Conservation (phyloP, 345 rosid genomes). For the Durio zibethinus region DNA sequence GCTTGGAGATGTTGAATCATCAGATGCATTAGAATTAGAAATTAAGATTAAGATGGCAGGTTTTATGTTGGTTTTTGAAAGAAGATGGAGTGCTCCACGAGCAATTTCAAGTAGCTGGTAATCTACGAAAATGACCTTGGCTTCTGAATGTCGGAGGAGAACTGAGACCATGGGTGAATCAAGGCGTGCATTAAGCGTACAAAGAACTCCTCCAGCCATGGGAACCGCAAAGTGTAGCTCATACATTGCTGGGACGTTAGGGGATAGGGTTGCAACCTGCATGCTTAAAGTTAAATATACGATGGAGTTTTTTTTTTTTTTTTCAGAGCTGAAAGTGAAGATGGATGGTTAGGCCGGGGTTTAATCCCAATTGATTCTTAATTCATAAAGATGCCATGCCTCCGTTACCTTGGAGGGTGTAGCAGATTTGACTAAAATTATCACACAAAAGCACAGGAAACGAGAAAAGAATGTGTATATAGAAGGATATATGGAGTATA, state of each 20-base stretch:
- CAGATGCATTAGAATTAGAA: conserved; percentile 24
- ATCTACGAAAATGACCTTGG: conserved; percentile 62
- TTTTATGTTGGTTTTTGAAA: conserved; percentile 30
- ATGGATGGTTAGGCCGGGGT: too few relatives aligned
- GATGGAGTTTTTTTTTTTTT: too few relatives aligned
- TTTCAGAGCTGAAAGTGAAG: too few relatives aligned
- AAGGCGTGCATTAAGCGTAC: conserved; percentile 60
- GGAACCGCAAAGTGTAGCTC: conserved; percentile 88
- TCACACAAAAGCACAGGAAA: too few relatives aligned
- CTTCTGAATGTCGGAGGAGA: conserved; percentile 52
- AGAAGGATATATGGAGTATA: too few relatives aligned
- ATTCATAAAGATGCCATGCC: too few relatives aligned
- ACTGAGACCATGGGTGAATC: conserved; percentile 53
- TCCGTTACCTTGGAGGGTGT: too few relatives aligned
- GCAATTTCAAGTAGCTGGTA: conserved; percentile 49
- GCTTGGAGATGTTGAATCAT: neutral
- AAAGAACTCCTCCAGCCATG: conserved; percentile 73
- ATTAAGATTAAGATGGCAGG: conserved; percentile 45
- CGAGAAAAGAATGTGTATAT: too few relatives aligned
- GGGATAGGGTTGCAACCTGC: conserved; percentile 64
- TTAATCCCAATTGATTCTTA: too few relatives aligned
- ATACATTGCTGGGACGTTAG: conserved; percentile 72
- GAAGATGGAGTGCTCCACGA: conserved; percentile 48
- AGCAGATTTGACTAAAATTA: too few relatives aligned
- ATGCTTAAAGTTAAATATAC: too few relatives aligned